Evolutionary conservation across 345 rosid genomes (phyloP).

Genomic region (Isatis tinctoria): DNA sequence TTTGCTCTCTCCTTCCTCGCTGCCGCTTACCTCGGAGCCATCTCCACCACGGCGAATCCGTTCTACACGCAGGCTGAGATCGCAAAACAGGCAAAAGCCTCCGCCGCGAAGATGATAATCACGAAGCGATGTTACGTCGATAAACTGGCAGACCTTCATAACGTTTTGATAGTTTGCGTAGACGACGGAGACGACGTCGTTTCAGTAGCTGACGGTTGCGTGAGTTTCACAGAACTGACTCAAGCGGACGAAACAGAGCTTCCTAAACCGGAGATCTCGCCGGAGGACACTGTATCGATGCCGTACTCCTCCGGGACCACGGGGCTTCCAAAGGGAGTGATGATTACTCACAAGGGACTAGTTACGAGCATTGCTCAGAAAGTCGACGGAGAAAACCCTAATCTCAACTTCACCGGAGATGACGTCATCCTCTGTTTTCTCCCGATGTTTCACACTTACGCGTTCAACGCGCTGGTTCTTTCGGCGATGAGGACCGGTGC

Average conservation of each 20-base stretch:
- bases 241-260: slow-evolving; percentile 41
- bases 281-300: slow-evolving; percentile 71
- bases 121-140: slow-evolving; percentile 49
- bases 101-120: slow-evolving; percentile 52
- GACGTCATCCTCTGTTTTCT: slow-evolving; percentile 73
- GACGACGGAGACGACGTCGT: not conserved
- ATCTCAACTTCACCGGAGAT: slow-evolving; percentile 51
- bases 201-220: slow-evolving; percentile 32
- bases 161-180: not conserved
- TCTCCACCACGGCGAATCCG: slow-evolving; percentile 71
- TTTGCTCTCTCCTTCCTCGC: slow-evolving; percentile 69
- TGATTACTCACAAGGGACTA: slow-evolving; percentile 74
- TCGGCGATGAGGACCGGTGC: slow-evolving; percentile 77
- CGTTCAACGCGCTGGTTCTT: slow-evolving; percentile 61
- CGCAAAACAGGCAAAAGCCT: slow-evolving; percentile 53
- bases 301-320: slow-evolving; percentile 96
- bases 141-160: slow-evolving; percentile 43
- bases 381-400: slow-evolving; percentile 93
- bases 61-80: slow-evolving; percentile 68
- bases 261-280: slow-evolving; percentile 39
- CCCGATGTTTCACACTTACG: slow-evolving; percentile 83
- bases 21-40: slow-evolving; percentile 59
- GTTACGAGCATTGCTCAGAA: slow-evolving; percentile 85
- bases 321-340: slow-evolving; percentile 92
- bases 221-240: slow-evolving; percentile 53